A percentile compares a stretch with the other conserved stretches of the same genome.
Evolutionary conservation across 2,329 filamentous ascomycete genomes (phyloP).

Genomic region (Botrytis cinerea): DNA sequence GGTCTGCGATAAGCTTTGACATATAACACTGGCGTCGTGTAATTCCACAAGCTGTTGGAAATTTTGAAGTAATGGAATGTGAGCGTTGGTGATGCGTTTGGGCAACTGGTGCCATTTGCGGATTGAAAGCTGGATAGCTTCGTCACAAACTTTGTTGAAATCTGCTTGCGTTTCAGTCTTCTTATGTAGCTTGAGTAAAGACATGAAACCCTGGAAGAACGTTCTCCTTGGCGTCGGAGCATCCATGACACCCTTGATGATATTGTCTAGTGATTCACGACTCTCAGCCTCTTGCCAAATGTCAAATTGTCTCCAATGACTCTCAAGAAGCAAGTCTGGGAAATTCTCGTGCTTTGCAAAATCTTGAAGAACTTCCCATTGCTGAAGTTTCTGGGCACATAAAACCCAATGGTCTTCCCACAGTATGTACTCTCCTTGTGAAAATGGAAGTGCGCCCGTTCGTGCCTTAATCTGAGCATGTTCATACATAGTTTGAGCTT

Average conservation of each 20-base stretch:
- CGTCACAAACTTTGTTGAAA: constrained; percentile 89
- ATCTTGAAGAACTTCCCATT: constrained; percentile 97
- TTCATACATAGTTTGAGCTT: constrained; percentile 96
- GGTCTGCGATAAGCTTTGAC: constrained; percentile 82
- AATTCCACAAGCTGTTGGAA: constrained; percentile 98
- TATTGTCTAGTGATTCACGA: constrained; percentile 83
- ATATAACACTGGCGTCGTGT: constrained; percentile 96
- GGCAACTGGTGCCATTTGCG: constrained; percentile 99
- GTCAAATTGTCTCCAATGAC: constrained; percentile 92
- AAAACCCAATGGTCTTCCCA: constrained; percentile 99
- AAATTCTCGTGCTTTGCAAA: constrained; percentile 99
- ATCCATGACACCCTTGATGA: constrained; percentile 97
- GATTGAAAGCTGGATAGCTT: constrained; percentile 95
- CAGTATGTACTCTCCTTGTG: constrained; percentile 94
- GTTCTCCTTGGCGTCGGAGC: constrained; percentile 89
- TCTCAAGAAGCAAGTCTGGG: constrained; percentile 92
- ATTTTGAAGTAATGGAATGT: constrained; percentile 92
- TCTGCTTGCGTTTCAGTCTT: constrained; percentile 79
- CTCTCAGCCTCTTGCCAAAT: constrained; percentile 88
- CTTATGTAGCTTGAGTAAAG: constrained; percentile 88
- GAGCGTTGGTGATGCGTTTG: constrained; percentile 86
- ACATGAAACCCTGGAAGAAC: constrained; percentile 99
- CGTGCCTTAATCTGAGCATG: constrained; percentile 95
- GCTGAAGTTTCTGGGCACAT: constrained; percentile 96
- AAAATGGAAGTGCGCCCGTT: constrained; percentile 94